Conservation (phyloP, 2,329 filamentous ascomycete genomes). For the Alternaria novae-zelandiae region DNA sequence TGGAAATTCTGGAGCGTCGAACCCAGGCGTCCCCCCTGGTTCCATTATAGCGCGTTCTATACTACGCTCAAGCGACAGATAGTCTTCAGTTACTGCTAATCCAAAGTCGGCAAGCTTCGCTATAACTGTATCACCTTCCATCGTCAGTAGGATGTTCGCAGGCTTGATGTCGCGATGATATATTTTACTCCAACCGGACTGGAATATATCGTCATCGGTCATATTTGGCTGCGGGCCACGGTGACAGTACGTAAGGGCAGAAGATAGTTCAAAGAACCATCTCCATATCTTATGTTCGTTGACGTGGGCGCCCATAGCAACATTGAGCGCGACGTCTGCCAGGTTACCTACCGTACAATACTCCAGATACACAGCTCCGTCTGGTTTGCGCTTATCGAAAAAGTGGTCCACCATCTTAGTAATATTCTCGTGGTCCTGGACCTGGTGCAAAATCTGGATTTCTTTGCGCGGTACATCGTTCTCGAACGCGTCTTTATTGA, state of each 20-base stretch:
- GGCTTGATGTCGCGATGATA: constrained; percentile 29
- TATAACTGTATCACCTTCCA: constrained; percentile 8
- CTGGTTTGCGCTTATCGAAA: constrained; percentile 1
- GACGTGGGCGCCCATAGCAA: neutral
- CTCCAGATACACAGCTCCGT: constrained; percentile 21
- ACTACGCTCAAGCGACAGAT: neutral
- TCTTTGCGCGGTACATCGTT: constrained; percentile 10
- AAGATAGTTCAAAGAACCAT: constrained; percentile 20
- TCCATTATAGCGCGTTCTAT: neutral
- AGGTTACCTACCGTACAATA: constrained; percentile 19
- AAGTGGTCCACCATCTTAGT: constrained; percentile 21
- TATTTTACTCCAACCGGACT: constrained; percentile 17
- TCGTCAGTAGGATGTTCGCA: constrained; percentile 23
- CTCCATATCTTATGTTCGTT: constrained; percentile 21
- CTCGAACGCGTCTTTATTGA: neutral
- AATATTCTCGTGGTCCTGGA: constrained; percentile 14
- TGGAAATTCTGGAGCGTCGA: constrained; percentile 23
- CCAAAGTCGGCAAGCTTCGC: constrained; percentile 30
- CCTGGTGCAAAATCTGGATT: constrained; percentile 15
- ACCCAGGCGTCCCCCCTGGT: constrained; percentile 13
- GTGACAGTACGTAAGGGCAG: constrained; percentile 19
- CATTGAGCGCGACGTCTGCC: neutral
- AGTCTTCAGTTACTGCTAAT: constrained; percentile 11
- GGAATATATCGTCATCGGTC: constrained; percentile 4
- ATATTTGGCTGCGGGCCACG: constrained; percentile 12